phyloP scores from a whole-genome alignment of 2,329 filamentous ascomycete species.

The Pseudocercospora fuligena region DNA sequence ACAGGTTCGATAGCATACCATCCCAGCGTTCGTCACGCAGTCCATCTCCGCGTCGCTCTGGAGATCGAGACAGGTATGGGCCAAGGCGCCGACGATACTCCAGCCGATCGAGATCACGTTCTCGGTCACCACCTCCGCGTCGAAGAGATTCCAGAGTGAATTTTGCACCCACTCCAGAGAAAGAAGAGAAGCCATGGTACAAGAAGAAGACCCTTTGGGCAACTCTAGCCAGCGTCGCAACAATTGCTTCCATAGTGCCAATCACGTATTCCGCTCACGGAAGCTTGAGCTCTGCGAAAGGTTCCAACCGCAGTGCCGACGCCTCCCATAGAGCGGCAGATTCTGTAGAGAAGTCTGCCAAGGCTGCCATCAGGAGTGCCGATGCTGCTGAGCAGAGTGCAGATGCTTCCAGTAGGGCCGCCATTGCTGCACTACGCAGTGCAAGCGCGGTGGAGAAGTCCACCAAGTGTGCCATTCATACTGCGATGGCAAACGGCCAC shows the following conservation, averaged over 20 bases:
- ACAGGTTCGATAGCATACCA: slow-evolving; percentile 7
- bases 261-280: slow-evolving; percentile 21
- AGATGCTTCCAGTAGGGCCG: slow-evolving; percentile 19
- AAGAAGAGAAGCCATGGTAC: slow-evolving; percentile 27
- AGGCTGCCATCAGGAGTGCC: slow-evolving; percentile 19
- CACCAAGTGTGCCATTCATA: slow-evolving; percentile 24
- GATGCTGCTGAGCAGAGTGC: slow-evolving; percentile 19
- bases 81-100: neutral
- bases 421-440: slow-evolving; percentile 23
- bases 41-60: slow-evolving; percentile 1
- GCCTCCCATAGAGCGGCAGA: slow-evolving; percentile 21
- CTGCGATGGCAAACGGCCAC: slow-evolving; percentile 30
- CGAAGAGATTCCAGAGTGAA: neutral
- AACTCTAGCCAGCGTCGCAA: slow-evolving; percentile 25
- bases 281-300: slow-evolving; percentile 20
- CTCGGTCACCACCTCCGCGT: slow-evolving; percentile 6
- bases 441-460: slow-evolving; percentile 23
- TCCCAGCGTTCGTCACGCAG: neutral
- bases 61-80: slow-evolving; percentile 2
- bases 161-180: neutral
- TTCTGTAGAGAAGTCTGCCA: slow-evolving; percentile 20
- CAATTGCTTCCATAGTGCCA: slow-evolving; percentile 25
- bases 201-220: slow-evolving; percentile 34
- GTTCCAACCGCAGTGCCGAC: slow-evolving; percentile 20
- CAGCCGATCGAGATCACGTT: neutral